phyloP scores from a whole-genome alignment of 169 alveolate genomes.

The Plasmodium cynomolgi region DNA sequence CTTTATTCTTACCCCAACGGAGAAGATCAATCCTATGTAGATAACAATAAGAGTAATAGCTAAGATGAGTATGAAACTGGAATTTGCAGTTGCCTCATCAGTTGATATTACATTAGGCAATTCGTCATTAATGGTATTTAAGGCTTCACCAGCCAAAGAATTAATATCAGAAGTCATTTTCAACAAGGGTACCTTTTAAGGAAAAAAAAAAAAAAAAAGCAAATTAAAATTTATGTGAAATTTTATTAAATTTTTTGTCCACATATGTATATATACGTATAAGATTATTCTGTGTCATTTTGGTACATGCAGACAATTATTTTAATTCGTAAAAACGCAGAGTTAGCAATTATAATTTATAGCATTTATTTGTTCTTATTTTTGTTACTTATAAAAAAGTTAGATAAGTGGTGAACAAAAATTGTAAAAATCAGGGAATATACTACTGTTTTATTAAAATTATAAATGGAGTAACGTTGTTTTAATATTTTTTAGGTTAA shows the following conservation, averaged over 20 bases:
- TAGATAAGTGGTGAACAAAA: not conserved
- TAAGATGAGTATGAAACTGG: not conserved
- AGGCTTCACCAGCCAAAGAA: not conserved
- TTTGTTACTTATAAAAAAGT: not conserved
- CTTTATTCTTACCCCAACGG: conserved; percentile 22
- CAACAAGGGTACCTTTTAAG: not conserved
- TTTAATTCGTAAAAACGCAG: not conserved
- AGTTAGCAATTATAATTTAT: not conserved
- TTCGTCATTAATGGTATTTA: not conserved
- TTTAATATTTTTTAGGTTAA: not conserved
- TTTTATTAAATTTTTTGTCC: not conserved
- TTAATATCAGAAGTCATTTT: not conserved
- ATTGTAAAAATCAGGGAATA: not conserved
- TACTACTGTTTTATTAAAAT: not conserved
- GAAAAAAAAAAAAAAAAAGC: not conserved
- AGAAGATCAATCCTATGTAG: not conserved
- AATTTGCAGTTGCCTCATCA: not conserved
- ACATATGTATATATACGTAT: not conserved
- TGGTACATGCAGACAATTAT: not conserved
- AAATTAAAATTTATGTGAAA: not conserved
- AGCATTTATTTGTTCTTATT: not conserved
- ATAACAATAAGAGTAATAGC: not conserved
- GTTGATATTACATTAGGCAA: not conserved
- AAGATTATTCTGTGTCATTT: not conserved
- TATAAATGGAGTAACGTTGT: not conserved